phyloP scores from a whole-genome alignment of 2,329 filamentous ascomycete genomes.

The Talaromyces amestolkiae region DNA sequence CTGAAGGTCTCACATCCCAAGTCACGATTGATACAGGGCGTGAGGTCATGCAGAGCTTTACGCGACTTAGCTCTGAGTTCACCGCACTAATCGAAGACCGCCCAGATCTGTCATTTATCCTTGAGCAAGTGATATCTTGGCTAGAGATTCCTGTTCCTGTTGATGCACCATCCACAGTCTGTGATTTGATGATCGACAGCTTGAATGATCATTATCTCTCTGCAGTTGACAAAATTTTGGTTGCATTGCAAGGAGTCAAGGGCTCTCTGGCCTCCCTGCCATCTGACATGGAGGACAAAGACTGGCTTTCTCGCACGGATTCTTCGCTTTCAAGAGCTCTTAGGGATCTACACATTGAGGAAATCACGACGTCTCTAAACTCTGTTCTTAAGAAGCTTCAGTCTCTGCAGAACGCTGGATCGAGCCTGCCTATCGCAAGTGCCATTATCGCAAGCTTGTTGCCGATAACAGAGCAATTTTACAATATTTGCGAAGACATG shows the following conservation, averaged over 20 bases:
- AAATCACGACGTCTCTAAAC: slow-evolving; percentile 51
- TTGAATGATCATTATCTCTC: slow-evolving; percentile 61
- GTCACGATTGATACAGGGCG: slow-evolving; percentile 30
- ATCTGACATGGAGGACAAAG: slow-evolving; percentile 57
- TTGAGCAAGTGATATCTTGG: slow-evolving; percentile 68
- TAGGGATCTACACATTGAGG: slow-evolving; percentile 58
- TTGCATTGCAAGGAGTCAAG: slow-evolving; percentile 72
- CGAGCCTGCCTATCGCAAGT: slow-evolving; percentile 48
- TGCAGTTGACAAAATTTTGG: slow-evolving; percentile 72
- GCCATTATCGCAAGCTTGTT: slow-evolving; percentile 61
- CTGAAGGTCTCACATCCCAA: slow-evolving; percentile 47
- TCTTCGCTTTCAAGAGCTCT: slow-evolving; percentile 55
- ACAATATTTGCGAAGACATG: slow-evolving; percentile 57
- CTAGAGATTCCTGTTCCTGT: slow-evolving; percentile 39
- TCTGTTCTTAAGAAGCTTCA: slow-evolving; percentile 48
- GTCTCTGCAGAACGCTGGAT: slow-evolving; percentile 41
- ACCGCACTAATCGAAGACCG: slow-evolving; percentile 45
- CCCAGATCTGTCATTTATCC: slow-evolving; percentile 62
- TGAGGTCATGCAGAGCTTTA: slow-evolving; percentile 30
- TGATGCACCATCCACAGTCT: slow-evolving; percentile 20
- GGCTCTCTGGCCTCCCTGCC: slow-evolving; percentile 57
- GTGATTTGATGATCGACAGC: slow-evolving; percentile 34
- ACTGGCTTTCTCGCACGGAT: slow-evolving; percentile 62
- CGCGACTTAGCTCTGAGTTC: slow-evolving; percentile 42
- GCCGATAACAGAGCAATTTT: slow-evolving; percentile 75